phyloP scores from a whole-genome alignment of 2,329 filamentous ascomycete genomes.

The Botryotinia calthae region DNA sequence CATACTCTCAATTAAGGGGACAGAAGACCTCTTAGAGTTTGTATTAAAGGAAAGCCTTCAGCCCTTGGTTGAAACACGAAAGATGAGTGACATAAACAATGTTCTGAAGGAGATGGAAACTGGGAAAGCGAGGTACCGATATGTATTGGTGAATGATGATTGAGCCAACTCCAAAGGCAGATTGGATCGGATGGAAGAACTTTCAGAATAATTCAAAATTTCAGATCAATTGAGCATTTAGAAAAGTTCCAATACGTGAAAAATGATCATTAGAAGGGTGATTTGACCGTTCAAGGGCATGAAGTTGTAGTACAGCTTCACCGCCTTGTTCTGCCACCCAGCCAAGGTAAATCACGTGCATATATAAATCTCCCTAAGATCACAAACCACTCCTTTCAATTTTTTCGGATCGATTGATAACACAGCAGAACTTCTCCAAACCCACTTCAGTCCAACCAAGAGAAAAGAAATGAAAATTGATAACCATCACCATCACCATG shows the following conservation, averaged over 20 bases:
- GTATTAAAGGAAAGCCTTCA: slow-evolving; percentile 57
- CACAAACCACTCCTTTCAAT: neutral
- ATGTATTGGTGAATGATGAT: slow-evolving; percentile 46
- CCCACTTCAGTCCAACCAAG: neutral
- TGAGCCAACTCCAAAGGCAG: slow-evolving; percentile 22
- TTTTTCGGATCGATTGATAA: neutral
- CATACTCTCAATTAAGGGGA: slow-evolving; percentile 48
- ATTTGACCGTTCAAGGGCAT: neutral
- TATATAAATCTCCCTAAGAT: neutral
- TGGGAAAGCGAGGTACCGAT: slow-evolving; percentile 53
- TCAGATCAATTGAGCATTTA: neutral
- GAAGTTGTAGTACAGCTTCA: neutral
- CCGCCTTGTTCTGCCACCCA: neutral
- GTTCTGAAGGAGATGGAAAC: slow-evolving; percentile 56
- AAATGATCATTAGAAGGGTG: neutral
- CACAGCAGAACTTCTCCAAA: neutral
- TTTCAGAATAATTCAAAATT: neutral
- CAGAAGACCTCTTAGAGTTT: slow-evolving; percentile 59
- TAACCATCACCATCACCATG: neutral
- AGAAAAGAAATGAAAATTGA: neutral
- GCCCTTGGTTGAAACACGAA: slow-evolving; percentile 54
- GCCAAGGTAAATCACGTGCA: neutral
- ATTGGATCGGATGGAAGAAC: neutral
- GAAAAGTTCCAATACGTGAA: neutral
- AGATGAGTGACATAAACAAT: slow-evolving; percentile 57